Conservation (phyloP, 805 yeast genomes). For the Saccharomycopsis oosterbeekiorum region DNA sequence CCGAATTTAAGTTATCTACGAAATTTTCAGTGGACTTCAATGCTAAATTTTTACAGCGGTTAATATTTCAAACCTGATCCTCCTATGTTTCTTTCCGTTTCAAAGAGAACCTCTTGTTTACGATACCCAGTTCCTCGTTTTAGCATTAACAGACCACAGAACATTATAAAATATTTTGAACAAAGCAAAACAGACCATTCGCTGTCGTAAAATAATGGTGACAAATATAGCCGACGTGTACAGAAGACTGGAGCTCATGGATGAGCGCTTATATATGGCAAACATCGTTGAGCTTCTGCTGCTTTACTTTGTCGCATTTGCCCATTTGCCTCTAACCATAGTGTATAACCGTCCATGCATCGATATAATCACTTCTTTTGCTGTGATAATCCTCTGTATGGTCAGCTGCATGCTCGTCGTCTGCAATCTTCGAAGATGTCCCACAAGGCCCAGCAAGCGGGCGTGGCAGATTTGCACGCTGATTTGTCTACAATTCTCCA, state of each 20-base stretch:
- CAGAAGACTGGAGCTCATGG: not conserved
- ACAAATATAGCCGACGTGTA: slow-evolving; percentile 2
- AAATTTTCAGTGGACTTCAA: no score
- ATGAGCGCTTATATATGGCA: not conserved
- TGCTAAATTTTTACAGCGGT: no score
- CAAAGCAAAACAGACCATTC: not conserved
- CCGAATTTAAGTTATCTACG: no score
- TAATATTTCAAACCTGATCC: no score
- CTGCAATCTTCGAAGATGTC: not conserved
- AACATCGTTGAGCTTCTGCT: not conserved
- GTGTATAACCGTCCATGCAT: slow-evolving; percentile 8
- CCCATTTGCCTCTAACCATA: slow-evolving; percentile 2
- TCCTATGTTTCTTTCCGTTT: no score
- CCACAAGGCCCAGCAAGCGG: not conserved
- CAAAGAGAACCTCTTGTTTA: no score
- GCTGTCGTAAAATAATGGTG: not conserved
- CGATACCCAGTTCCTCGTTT: no score
- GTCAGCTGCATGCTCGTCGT: slow-evolving; percentile 5
- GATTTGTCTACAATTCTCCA: not conserved
- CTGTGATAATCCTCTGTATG: not conserved
- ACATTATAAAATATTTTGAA: not conserved
- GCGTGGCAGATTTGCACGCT: not conserved
- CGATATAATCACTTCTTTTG: slow-evolving; percentile 2
- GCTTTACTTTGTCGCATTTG: slow-evolving; percentile 6
- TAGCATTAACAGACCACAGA: not conserved